These are phyloP conservation scores for Yarrowia sp. DNA, from an alignment of 805 yeast genomes.

Conservation along the genomic window DNA sequence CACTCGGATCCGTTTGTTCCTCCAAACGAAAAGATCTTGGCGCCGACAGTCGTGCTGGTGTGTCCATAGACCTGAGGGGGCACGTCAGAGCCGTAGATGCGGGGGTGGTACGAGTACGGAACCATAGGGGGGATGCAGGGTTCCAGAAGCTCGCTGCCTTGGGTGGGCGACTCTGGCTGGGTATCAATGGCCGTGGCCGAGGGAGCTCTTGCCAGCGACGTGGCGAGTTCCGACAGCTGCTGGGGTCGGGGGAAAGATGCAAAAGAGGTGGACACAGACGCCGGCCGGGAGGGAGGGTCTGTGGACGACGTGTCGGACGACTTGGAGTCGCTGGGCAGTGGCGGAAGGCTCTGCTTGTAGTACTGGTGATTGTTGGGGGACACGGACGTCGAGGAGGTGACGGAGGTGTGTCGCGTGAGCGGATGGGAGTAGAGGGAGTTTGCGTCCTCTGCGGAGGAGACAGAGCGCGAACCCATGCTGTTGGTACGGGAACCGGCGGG, in stretches of 20 bases:
- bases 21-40: slow-evolving; percentile 43
- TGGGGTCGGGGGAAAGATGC: slow-evolving; percentile 27
- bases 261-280: slow-evolving; percentile 9
- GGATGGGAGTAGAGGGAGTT: slow-evolving; percentile 31
- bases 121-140: slow-evolving; percentile 39
- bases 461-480: slow-evolving; percentile 32
- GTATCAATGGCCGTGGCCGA: slow-evolving; percentile 5
- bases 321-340: neutral
- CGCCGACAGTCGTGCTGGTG: slow-evolving; percentile 40
- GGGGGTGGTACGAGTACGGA: slow-evolving; percentile 43
- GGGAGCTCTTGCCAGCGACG: slow-evolving; percentile 12
- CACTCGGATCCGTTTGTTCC: slow-evolving; percentile 41
- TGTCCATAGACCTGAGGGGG: slow-evolving; percentile 46
- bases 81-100: slow-evolving; percentile 42
- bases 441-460: slow-evolving; percentile 11
- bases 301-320: neutral
- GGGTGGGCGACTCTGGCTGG: slow-evolving; percentile 1
- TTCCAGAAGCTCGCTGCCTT: neutral
- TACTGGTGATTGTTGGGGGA: slow-evolving; percentile 27
- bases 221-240: slow-evolving; percentile 12
- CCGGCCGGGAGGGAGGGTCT: neutral
- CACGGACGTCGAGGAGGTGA: slow-evolving; percentile 13
- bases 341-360: slow-evolving; percentile 25
- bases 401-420: slow-evolving; percentile 9
- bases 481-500: slow-evolving; percentile 15